phyloP scores from a whole-genome alignment of 345 rosid genomes.

The Lumnitzera racemosa region DNA sequence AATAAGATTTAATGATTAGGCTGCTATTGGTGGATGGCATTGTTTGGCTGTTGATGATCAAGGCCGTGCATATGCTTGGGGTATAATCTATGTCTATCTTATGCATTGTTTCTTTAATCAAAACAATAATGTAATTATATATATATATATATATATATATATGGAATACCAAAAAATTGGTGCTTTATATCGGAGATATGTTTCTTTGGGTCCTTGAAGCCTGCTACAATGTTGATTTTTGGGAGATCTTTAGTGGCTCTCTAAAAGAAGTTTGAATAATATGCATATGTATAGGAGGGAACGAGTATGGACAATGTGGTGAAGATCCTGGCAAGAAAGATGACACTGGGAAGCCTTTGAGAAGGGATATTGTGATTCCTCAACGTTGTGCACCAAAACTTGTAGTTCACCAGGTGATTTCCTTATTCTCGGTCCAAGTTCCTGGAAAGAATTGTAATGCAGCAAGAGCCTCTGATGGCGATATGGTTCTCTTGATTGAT shows the following conservation, averaged over 20 bases:
- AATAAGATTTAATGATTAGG: conserved; percentile 37
- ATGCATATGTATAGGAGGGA: conserved; percentile 56
- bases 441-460: too few species aligned
- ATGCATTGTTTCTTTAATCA: conserved; percentile 2
- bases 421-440: not conserved
- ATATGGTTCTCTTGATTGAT: too few species aligned
- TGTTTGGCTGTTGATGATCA: conserved; percentile 99
- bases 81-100: conserved; percentile 23
- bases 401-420: conserved; percentile 75
- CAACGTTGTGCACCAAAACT: conserved; percentile 91
- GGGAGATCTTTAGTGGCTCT: not conserved
- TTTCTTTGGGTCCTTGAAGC: too few species aligned
- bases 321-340: conserved; percentile 91
- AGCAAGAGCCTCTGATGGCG: too few species aligned
- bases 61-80: conserved; percentile 98
- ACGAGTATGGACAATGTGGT: conserved; percentile 99
- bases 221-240: not conserved
- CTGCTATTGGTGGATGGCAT: conserved; percentile 99
- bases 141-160: not conserved
- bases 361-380: conserved; percentile 88
- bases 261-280: not conserved
- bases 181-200: too few species aligned
- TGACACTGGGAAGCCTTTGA: conserved; percentile 69
- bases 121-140: not conserved
- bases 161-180: too few species aligned